Evolutionary conservation across 805 yeast genomes (phyloP).

Genomic region (Maudiozyma turicensis): DNA sequence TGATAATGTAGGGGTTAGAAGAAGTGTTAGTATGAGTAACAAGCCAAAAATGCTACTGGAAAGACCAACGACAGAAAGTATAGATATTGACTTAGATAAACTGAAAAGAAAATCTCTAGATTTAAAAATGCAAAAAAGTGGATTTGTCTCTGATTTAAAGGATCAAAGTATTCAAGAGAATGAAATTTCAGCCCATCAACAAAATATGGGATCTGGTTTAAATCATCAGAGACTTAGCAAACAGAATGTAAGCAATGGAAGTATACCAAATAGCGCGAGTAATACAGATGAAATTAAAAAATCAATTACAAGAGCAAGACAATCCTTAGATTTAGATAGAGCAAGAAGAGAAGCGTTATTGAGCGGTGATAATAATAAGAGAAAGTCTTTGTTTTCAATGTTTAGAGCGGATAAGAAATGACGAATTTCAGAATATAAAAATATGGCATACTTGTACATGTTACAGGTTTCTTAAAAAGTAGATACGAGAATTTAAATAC

Average conservation of each 20-base stretch:
- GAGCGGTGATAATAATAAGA: slow-evolving; percentile 11
- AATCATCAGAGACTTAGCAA: slow-evolving; percentile 9
- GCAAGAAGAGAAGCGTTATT: slow-evolving; percentile 17
- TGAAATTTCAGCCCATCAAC: background rate
- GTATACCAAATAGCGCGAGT: slow-evolving; percentile 7
- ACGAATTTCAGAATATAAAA: background rate
- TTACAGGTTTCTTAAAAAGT: too few relatives aligned
- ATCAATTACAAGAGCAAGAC: slow-evolving; percentile 21
- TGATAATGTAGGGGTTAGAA: background rate
- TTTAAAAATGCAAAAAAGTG: slow-evolving; percentile 16
- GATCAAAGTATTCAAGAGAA: slow-evolving; percentile 1
- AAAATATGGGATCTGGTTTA: slow-evolving; percentile 2
- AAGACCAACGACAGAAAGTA: slow-evolving; percentile 23
- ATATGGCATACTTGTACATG: background rate
- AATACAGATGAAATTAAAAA: slow-evolving; percentile 11
- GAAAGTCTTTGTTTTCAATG: slow-evolving; percentile 23
- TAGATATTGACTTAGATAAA: slow-evolving; percentile 18
- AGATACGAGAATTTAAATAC: too few relatives aligned
- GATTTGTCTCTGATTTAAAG: slow-evolving; percentile 2
- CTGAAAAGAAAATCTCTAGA: slow-evolving; percentile 18
- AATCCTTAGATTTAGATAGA: slow-evolving; percentile 24
- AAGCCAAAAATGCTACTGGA: slow-evolving; percentile 1
- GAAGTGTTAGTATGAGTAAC: slow-evolving; percentile 2
- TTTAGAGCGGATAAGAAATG: slow-evolving; percentile 19
- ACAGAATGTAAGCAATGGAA: slow-evolving; percentile 12